phyloP scores from a whole-genome alignment of 1,284 basidiomycete genomes.

The Limonomyces culmigenus region DNA sequence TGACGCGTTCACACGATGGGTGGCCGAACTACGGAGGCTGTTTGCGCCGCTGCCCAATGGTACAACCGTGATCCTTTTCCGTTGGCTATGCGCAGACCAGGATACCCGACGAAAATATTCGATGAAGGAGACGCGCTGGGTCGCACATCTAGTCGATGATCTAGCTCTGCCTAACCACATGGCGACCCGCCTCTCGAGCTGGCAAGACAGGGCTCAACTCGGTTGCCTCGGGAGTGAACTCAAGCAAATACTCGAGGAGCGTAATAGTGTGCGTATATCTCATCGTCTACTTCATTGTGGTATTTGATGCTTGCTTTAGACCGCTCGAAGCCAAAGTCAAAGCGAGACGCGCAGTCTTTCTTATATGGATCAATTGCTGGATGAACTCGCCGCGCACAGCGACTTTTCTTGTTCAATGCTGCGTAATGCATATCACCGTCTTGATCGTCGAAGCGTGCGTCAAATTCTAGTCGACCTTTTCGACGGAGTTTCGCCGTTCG shows the following conservation, averaged over 20 bases:
- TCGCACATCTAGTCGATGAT: slow-evolving; percentile 30
- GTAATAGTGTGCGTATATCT: too few species aligned
- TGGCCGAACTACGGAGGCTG: slow-evolving; percentile 19
- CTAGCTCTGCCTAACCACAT: slow-evolving; percentile 27
- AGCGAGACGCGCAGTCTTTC: slow-evolving; percentile 23
- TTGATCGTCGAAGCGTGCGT: slow-evolving; percentile 15
- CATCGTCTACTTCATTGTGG: too few species aligned
- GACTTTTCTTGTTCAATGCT: slow-evolving; percentile 35
- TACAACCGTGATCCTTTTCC: slow-evolving; percentile 40
- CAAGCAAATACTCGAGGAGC: slow-evolving; percentile 21
- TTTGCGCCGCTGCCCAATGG: slow-evolving; percentile 28
- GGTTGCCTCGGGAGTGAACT: slow-evolving; percentile 64
- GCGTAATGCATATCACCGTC: slow-evolving; percentile 12
- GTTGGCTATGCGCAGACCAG: slow-evolving; percentile 70
- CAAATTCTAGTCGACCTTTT: slow-evolving; percentile 38
- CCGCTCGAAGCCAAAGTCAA: too few species aligned
- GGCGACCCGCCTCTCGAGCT: too few species aligned
- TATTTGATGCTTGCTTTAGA: too few species aligned
- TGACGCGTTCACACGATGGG: slow-evolving; percentile 29
- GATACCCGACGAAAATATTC: slow-evolving; percentile 55
- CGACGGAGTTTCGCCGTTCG: slow-evolving; percentile 32
- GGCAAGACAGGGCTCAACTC: slow-evolving; percentile 22
- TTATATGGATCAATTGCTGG: slow-evolving; percentile 47
- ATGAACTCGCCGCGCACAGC: slow-evolving; percentile 55
- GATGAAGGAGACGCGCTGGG: slow-evolving; percentile 57